Base-by-base conservation (phyloP, 176 grass and related monocot species). In the bread wheat (Triticum aestivum) region DNA sequence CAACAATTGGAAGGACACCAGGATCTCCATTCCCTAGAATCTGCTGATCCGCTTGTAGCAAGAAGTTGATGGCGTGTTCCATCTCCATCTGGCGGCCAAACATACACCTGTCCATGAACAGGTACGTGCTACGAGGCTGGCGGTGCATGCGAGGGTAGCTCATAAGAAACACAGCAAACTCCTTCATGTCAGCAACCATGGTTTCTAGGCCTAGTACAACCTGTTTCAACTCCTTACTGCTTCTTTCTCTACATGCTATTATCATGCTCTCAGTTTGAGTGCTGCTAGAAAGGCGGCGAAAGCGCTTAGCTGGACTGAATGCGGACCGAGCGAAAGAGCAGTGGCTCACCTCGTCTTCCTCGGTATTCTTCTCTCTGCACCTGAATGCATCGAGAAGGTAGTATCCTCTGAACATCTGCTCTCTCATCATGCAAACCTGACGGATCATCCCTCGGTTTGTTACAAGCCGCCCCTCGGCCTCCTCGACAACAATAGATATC, bases 331-430 rank as follows among this genome's bases (percentile, higher is more conserved):
- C 4, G 26, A 79, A 61, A 0, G 5, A 68, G 14, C 14, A 0
- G 24, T 0, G 75, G 4, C 59, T 64, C 12, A 20, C 23, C 78
- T 79, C 34, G 0, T 64, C 23, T 0, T 20, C 37, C 0, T 0
- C 6, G 3, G 4, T 71, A 2, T 41, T 71, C 8, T 64, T 41
- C 21, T 39, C 35, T 10, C 58, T 63, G 58, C 21, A 79, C 24
- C 4, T 44, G 77, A 64, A 42, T 2, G 37, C 7, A 0, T 79
- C 35, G 5, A 79, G 59, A 44, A 64, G 11, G 34, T 15, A 29
- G 77, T 79, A 63, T 23, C 59, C 59, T 64, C n/a, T 29, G 77
- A 79, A 29, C 59, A 79, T 79, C 3, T 80, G 23, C 3, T 65
- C 14, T 18, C 4, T 65, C n/a, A 64, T 9, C 2, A 6, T 0